phyloP scores from a whole-genome alignment of 2,329 filamentous ascomycete genomes.

The Tricladium varicosporioides region DNA sequence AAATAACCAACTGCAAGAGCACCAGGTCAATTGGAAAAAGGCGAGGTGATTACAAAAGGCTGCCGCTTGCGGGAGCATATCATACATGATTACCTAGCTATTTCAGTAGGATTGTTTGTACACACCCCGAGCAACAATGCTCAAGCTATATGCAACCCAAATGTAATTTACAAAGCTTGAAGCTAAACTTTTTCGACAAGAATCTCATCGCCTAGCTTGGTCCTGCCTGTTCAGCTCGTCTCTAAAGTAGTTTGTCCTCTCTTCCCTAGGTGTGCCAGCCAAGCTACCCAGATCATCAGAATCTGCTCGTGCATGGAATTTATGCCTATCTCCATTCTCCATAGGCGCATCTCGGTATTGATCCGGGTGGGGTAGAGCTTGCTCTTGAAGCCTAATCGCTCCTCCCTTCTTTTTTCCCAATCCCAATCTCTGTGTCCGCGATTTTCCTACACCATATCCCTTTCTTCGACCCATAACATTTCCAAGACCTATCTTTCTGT shows the following conservation, averaged over 20 bases:
- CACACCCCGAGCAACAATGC: background rate
- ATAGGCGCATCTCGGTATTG: slow-evolving; percentile 24
- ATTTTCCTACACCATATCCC: slow-evolving; percentile 31
- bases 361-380: slow-evolving; percentile 20
- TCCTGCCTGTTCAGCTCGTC: slow-evolving; percentile 15
- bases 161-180: background rate
- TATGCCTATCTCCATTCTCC: background rate
- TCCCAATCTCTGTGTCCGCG: slow-evolving; percentile 28
- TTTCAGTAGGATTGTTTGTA: too few species aligned
- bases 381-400: slow-evolving; percentile 25
- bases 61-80: too few species aligned
- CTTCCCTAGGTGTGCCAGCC: slow-evolving; percentile 21
- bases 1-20: too few species aligned
- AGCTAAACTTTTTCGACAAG: background rate
- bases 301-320: slow-evolving; percentile 18
- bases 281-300: slow-evolving; percentile 26
- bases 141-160: background rate
- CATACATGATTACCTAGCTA: too few species aligned
- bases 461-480: slow-evolving; percentile 31
- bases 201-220: background rate
- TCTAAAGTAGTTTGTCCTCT: slow-evolving; percentile 20
- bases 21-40: too few species aligned
- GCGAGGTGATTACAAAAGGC: too few species aligned
- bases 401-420: slow-evolving; percentile 20
- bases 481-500: slow-evolving; percentile 28